Base-by-base conservation (phyloP, 441 rosid genomes). In the Viola pubescens region DNA sequence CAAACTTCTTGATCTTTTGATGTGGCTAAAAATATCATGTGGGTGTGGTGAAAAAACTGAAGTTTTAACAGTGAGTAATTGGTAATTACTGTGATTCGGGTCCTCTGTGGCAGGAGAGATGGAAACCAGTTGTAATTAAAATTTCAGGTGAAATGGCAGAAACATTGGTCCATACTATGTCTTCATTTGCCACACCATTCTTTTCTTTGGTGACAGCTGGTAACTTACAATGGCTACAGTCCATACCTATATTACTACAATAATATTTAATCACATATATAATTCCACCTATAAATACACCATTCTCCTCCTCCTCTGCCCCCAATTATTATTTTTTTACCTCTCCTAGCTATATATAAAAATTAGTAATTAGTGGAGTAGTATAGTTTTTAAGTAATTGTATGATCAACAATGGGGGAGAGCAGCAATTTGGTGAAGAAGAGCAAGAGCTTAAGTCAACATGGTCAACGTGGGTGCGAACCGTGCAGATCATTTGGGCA, bases 401-500 rank as follows among this genome's bases (percentile, higher is more conserved):
- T 11, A 7, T 19, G 16, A 46, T n/a, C 10, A 9, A 3, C 2
- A 43, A 6, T 43, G 46, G 46, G 7, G 10, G 46, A 43, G 46
- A 6, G 7, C 46, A 3, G 37, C 6, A 26, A 13, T 37, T 66
- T 64, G 66, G 75, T 82, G 75, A 73, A 39, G 77, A 61, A 7
- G 51, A 45, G 41, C 73, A 75, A 58, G 61, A 56, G 59, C 65
- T 13, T 59, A 58, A 52, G 48, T 55, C 6, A 16, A 16, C 19
- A 50, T 44, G 54, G 54, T 19, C 68, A 62, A 53, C 62, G 63
- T 45, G 67, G 75, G 9, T 83, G 85, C 55, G 84, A 87, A 39
- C 81, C 87, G 8, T 84, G 88, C 80, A 74, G 82, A 71, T 81
- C 88, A 0, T 85, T 90, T 40, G 91, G 96, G n/a, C 75, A 84